These are phyloP conservation scores for Malania oleifera DNA, from an alignment of 164 flowering plant genomes.

Conservation along the genomic window DNA sequence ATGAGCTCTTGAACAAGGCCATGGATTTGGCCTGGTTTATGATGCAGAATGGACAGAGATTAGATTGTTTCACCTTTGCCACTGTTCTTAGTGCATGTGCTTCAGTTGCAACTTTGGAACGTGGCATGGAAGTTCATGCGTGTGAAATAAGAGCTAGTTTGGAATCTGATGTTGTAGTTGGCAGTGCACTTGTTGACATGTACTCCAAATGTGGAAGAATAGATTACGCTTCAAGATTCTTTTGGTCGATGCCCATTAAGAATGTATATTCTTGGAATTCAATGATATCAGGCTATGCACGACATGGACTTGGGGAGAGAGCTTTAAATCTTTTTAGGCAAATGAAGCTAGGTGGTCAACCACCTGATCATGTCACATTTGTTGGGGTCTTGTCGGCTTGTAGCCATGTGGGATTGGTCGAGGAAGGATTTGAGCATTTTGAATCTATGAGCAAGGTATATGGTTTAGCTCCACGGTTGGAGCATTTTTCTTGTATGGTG, in stretches of 20 bases:
- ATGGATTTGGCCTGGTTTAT: constrained; percentile 69
- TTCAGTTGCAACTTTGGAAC: constrained; percentile 71
- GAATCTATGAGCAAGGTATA: constrained; percentile 59
- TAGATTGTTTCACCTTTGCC: constrained; percentile 76
- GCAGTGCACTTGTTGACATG: constrained; percentile 89
- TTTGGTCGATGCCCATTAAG: constrained; percentile 54
- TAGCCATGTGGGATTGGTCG: constrained; percentile 80
- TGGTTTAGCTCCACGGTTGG: constrained; percentile 58
- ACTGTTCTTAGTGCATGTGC: constrained; percentile 96
- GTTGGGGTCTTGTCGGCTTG: constrained; percentile 96
- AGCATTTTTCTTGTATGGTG: constrained; percentile 86
- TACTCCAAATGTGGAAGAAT: constrained; percentile 85
- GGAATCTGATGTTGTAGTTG: constrained; percentile 80
- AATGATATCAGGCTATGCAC: constrained; percentile 91
- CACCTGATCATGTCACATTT: constrained; percentile 86
- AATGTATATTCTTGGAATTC: constrained; percentile 92
- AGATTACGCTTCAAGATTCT: constrained; percentile 70
- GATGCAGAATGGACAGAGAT: constrained; percentile 63
- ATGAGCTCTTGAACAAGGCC: constrained; percentile 63
- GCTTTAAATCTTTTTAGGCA: constrained; percentile 51
- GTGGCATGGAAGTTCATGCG: constrained; percentile 91
- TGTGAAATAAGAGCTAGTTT: constrained; percentile 57
- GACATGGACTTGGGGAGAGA: constrained; percentile 74
- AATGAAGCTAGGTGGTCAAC: constrained; percentile 52
- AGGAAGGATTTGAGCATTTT: constrained; percentile 62